Conservation (phyloP, 495 filamentous ascomycete species). For the Xylaria longipes region DNA sequence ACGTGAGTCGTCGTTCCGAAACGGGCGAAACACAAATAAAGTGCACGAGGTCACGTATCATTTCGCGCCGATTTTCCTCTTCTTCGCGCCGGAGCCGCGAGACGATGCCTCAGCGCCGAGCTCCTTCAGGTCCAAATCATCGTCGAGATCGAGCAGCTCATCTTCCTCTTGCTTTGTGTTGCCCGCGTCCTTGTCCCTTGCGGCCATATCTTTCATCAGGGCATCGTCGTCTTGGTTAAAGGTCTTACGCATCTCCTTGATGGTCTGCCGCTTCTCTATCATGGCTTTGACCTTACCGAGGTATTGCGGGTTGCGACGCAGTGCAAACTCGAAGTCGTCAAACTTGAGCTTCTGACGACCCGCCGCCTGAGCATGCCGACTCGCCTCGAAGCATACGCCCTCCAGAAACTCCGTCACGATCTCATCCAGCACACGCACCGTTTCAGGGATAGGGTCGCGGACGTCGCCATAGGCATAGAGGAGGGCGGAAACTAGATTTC, state of each 20-base stretch:
- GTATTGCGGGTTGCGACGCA: slow-evolving; percentile 82
- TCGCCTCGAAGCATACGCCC: slow-evolving; percentile 87
- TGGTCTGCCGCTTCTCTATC: slow-evolving; percentile 77
- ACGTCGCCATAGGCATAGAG: slow-evolving; percentile 89
- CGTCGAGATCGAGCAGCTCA: slow-evolving; percentile 32
- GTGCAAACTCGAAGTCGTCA: slow-evolving; percentile 94
- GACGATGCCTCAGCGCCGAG: slow-evolving; percentile 26
- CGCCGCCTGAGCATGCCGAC: slow-evolving; percentile 77
- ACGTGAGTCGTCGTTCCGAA: slow-evolving; percentile 15
- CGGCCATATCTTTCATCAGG: slow-evolving; percentile 41
- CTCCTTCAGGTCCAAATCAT: slow-evolving; percentile 33
- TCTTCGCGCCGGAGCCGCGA: slow-evolving; percentile 46
- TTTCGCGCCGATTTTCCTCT: slow-evolving; percentile 44
- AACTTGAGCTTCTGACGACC: slow-evolving; percentile 95
- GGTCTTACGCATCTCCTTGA: slow-evolving; percentile 76
- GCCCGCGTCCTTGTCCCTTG: slow-evolving; percentile 16
- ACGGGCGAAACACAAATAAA: background rate
- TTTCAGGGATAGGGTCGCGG: slow-evolving; percentile 73
- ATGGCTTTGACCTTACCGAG: slow-evolving; percentile 90
- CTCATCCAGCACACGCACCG: slow-evolving; percentile 87
- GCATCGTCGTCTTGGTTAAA: slow-evolving; percentile 57
- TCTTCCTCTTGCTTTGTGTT: slow-evolving; percentile 28
- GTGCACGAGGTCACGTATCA: slow-evolving; percentile 13
- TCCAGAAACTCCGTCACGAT: slow-evolving; percentile 91
- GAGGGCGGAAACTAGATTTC: slow-evolving; percentile 70